Evolutionary conservation across 768 basidiomycete species (phyloP), one percentile per base, ranked within the genome.

Genomic region (Boletus sp.): DNA sequence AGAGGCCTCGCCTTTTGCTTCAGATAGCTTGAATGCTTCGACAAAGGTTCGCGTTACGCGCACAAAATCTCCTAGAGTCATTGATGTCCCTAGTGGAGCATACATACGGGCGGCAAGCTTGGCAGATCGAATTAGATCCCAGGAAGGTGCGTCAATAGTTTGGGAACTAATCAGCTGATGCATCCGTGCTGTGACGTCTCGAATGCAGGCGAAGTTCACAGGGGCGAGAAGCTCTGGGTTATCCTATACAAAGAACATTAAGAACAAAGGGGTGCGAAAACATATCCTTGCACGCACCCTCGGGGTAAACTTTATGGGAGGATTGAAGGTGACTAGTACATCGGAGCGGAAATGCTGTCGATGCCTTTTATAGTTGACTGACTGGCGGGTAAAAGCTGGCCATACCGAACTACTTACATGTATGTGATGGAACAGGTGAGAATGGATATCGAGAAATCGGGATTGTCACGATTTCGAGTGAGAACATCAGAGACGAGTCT

Each of bases 311-410:
- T 66, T 77, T 65, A 89, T 75, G 0, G 89, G 87, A 15, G 80
- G 75, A 59, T 90, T 85, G 67, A 90, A 92, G 3, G 87, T 88
- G 21, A 95, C 88, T 45, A 95, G 72, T 17, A 94, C 90, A 62
- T 94, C 91, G 10, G 88, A 90, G 27, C 93, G 83, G 64, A 92
- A 95, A 68, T 92, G 85, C 63, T 93, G 84, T 46, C 89, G 80
- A 68, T 91, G 90, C 81, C 88, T 90, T 60, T 50, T 50, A 47
- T 40, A 54, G 50, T 50, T 50, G 45, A 51, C 42, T 34, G 45
- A 51, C 42, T 34, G 48, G 40, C 7, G 15, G 2, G 14, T 3
- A 15, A 15, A 45, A 29, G 25, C 25, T 34, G 47, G 7, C 19
- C 42, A 23, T 7, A 30, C 33, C 33, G 41, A 30, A 30, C 7